Evolutionary conservation across 2,329 filamentous ascomycete genomes (phyloP), one percentile per base, ranked within the genome.

Genomic region (Simplicillium aogashimaense): DNA sequence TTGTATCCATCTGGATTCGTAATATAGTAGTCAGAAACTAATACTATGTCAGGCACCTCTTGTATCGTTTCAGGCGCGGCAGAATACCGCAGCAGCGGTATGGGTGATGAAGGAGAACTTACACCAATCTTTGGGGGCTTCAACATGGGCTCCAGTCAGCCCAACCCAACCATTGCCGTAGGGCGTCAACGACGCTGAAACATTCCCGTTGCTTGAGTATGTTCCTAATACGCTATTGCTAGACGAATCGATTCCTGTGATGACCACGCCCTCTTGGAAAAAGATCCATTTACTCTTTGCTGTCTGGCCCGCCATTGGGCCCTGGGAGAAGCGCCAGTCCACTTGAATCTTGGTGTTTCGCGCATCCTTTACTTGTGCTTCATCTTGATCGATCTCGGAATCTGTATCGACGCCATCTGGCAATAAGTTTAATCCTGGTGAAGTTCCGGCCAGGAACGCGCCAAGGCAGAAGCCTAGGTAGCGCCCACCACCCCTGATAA

Each of bases 401-500:
- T 37, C 35, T 1, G 41, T 35, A 7, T 48, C 39, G 4, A 36
- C 36, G 1, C 46, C 49, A 0, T 11, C 9, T 2, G 42, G 50
- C 28, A 55, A 41, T 7, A 55, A 40, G 7, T 35, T 44, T 20
- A 52, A 50, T 1, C 51, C 52, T 2, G 50, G 48, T 2, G 40
- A 35, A 20, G 40, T 16, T 20, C 50, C 51, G n/a, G 53, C 53
- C 8, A 54, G 43, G 35, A 50, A 55, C 14, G 53, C 50, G 6
- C 53, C 53, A 15, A 55, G 48, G 28, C 53, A 55, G 37, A 55
- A 51, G 28, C 51, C 53, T 8, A 55, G 34, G 35, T 53, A 55
- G 11, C 43, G 44, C 8, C 53, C 52, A 10, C 53, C 50, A 12
- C 38, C 40, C 7, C 45, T 28, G 14, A 55, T 45, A 41, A 50